Evolutionary conservation across 2,329 filamentous ascomycete genomes (phyloP), one percentile per base, ranked within the genome.

Genomic region (Talaromyces sp.): DNA sequence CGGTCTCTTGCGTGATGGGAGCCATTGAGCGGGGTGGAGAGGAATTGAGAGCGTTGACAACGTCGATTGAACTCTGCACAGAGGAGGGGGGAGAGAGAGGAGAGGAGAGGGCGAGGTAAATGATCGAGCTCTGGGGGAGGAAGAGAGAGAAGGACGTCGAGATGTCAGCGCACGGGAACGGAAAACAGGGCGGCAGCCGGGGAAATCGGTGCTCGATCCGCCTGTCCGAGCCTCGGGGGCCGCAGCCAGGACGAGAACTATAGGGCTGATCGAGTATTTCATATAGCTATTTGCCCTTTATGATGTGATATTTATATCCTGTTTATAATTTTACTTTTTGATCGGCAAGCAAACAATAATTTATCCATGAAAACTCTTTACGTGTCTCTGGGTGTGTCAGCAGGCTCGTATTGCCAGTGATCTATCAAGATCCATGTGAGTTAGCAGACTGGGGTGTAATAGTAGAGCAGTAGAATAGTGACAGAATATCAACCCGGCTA

Each of bases 1-100:
- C 87, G 66, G 79, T 77, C 76, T 92, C 87, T 75, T 95, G 90
- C 76, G 90, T 89, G 79, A 94, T 88, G 75, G 91, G 90, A 79
- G 92, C 90, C 93, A 97, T 97, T 84, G 65, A 16, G 14, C 18
- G 56, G 31, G 30, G 33, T 27, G 33, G 40, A 18, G 33, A 33
- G 33, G 40, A 18, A 36, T 44, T 36, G 58, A 63, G 51, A 52
- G 42, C 34, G 34, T 6, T 6, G 34, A 31, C 12, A 8, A 14
- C 5, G 28, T 42, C 56, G 31, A 44, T 47, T 42, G 60, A 18
- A 59, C 47, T 57, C 36, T 34, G 23, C 23, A 23, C 53, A 30
- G 30, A 42, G 53, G 53, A 61, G 55, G 47, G 40, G 59, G 33
- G 47, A 30, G 51, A 53, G 52, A 28, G 27, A 52, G 40, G 40